A percentile compares a stretch with the other conserved stretches of the same genome.
phyloP scores from a whole-genome alignment of 1,139 yeast species.

The Hanseniaspora sp. region DNA sequence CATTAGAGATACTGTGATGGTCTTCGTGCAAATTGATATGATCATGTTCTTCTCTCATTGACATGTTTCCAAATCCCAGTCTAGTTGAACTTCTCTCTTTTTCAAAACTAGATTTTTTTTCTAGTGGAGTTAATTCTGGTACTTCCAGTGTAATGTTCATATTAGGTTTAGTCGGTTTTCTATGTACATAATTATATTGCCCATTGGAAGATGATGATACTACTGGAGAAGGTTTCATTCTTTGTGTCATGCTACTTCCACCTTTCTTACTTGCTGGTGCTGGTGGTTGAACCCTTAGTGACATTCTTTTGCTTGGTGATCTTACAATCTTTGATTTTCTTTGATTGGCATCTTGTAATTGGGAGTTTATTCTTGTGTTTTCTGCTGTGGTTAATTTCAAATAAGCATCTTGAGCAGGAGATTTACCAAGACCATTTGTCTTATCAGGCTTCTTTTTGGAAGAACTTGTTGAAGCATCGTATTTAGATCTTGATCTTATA shows the following conservation, averaged over 20 bases:
- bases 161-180: neutral
- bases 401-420: slow-evolving; percentile 52
- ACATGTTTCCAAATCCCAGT: slow-evolving; percentile 32
- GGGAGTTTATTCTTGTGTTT: slow-evolving; percentile 61
- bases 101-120: slow-evolving; percentile 47
- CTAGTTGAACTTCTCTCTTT: slow-evolving; percentile 31
- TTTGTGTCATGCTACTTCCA: slow-evolving; percentile 5
- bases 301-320: slow-evolving; percentile 15
- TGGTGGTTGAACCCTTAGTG: slow-evolving; percentile 5
- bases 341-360: slow-evolving; percentile 35
- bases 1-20: slow-evolving; percentile 11
- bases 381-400: slow-evolving; percentile 64
- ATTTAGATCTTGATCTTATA: slow-evolving; percentile 8
- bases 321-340: slow-evolving; percentile 15
- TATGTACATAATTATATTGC: slow-evolving; percentile 32
- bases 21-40: slow-evolving; percentile 20
- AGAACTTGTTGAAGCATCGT: slow-evolving; percentile 1
- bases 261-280: neutral
- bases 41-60: slow-evolving; percentile 29
- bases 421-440: slow-evolving; percentile 8
- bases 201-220: slow-evolving; percentile 44
- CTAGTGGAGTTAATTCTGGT: slow-evolving; percentile 25
- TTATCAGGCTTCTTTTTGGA: slow-evolving; percentile 13
- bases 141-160: slow-evolving; percentile 25
- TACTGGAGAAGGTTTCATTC: slow-evolving; percentile 26